A percentile compares a stretch with the other conserved stretches of the same genome.
Conservation (phyloP, 1,284 basidiomycete genomes). For the Ceratobasidium papillatum region DNA sequence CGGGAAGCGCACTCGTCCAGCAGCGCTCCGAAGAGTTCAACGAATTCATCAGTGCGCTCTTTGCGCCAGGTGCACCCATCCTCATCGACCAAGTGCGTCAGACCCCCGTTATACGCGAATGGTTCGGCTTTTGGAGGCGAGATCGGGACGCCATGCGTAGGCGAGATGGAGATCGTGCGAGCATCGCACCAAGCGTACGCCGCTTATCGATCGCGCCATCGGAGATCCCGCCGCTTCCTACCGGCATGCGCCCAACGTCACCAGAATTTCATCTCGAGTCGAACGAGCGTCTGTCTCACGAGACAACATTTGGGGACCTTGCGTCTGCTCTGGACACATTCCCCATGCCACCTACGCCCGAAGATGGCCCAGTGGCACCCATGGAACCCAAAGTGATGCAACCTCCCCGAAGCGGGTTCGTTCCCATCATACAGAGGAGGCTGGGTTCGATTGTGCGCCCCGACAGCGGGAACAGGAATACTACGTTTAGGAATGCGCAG, state of each 20-base stretch:
- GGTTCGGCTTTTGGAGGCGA: slow-evolving; percentile 46
- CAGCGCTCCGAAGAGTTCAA: slow-evolving; percentile 44
- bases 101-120: slow-evolving; percentile 42
- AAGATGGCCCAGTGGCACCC: slow-evolving; percentile 1
- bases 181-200: slow-evolving; percentile 2
- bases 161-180: slow-evolving; percentile 34
- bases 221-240: slow-evolving; percentile 28
- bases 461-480: not conserved
- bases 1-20: slow-evolving; percentile 39
- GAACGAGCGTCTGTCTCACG: slow-evolving; percentile 6
- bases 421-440: slow-evolving; percentile 34
- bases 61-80: slow-evolving; percentile 35
- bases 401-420: slow-evolving; percentile 1
- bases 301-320: slow-evolving; percentile 31
- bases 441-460: slow-evolving; percentile 18
- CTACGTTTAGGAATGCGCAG: slow-evolving; percentile 35
- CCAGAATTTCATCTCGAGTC: not conserved
- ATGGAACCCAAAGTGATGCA: not conserved
- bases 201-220: slow-evolving; percentile 27
- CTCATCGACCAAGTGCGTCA: slow-evolving; percentile 42
- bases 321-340: slow-evolving; percentile 31
- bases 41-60: slow-evolving; percentile 43
- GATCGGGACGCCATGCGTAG: slow-evolving; percentile 42
- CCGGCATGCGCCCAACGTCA: not conserved
- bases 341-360: slow-evolving; percentile 29